Evolutionary conservation across 345 rosid genomes (phyloP).

Genomic region (Euclidium syriacum): DNA sequence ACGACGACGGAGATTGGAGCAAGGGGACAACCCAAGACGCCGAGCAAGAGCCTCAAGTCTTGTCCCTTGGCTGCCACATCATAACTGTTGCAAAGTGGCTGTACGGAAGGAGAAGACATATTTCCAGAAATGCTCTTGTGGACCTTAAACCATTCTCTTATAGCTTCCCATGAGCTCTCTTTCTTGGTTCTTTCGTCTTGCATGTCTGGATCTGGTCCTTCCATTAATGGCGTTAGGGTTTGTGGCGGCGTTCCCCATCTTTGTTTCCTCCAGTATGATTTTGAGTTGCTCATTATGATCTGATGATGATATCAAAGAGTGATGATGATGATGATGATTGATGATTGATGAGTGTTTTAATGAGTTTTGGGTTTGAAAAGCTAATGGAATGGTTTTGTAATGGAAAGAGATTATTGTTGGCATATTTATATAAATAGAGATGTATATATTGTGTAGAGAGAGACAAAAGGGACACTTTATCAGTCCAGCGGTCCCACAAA

Average conservation of each 20-base stretch:
- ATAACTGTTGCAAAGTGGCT: constrained; percentile 28
- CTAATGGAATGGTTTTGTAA: constrained; percentile 4
- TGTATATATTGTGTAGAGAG: neutral
- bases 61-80: constrained; percentile 48
- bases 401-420: constrained; percentile 18
- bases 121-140: constrained; percentile 57
- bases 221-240: constrained; percentile 79
- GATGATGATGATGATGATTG: neutral
- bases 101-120: constrained; percentile 26
- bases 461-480: constrained; percentile 67
- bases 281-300: constrained; percentile 30
- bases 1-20: constrained; percentile 75
- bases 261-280: constrained; percentile 46
- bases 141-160: constrained; percentile 88
- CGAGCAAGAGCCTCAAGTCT: constrained; percentile 76
- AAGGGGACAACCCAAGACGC: constrained; percentile 87
- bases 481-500: constrained; percentile 44
- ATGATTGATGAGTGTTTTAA: neutral
- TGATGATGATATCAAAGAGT: neutral
- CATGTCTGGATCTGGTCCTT: constrained; percentile 94
- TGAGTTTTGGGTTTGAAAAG: constrained; percentile 2
- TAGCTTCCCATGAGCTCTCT: constrained; percentile 84
- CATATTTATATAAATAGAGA: neutral
- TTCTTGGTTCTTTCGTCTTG: constrained; percentile 64
- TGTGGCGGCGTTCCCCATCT: constrained; percentile 58